A percentile compares a stretch with the other conserved stretches of the same genome.
Conservation (phyloP, 306 rosid species). For the Quercus ilex region DNA sequence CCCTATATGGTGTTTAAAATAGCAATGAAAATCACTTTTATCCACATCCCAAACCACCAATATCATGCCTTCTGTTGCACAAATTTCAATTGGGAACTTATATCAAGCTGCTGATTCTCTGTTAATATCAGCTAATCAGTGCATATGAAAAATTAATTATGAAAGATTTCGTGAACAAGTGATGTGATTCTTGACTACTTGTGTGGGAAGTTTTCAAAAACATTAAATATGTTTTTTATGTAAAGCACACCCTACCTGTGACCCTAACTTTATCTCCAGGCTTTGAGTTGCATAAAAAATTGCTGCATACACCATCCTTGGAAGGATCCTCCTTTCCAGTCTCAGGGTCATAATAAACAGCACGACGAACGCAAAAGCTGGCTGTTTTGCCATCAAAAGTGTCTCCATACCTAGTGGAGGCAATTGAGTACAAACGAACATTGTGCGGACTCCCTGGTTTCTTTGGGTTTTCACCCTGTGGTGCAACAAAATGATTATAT, state of each 20-base stretch:
- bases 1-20: background rate
- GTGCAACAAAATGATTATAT: conserved; percentile 20
- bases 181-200: conserved; percentile 4
- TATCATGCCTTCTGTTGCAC: too few species aligned
- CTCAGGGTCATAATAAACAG: conserved; percentile 86
- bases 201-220: background rate
- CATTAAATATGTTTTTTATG: background rate
- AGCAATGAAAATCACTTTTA: background rate
- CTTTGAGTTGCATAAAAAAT: conserved; percentile 77
- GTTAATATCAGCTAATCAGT: background rate
- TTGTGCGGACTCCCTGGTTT: conserved; percentile 82
- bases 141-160: background rate
- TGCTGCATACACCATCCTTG: conserved; percentile 89
- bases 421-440: conserved; percentile 94
- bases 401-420: conserved; percentile 95
- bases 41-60: background rate
- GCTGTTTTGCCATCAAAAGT: conserved; percentile 86
- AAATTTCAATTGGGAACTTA: background rate
- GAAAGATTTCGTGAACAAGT: background rate
- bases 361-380: conserved; percentile 95
- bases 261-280: conserved; percentile 91
- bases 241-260: conserved; percentile 52
- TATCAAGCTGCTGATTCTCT: background rate
- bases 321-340: conserved; percentile 93
- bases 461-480: conserved; percentile 95